Evolutionary conservation across 2,329 filamentous ascomycete species (phyloP).

Genomic region (Aspergillus chevalieri): DNA sequence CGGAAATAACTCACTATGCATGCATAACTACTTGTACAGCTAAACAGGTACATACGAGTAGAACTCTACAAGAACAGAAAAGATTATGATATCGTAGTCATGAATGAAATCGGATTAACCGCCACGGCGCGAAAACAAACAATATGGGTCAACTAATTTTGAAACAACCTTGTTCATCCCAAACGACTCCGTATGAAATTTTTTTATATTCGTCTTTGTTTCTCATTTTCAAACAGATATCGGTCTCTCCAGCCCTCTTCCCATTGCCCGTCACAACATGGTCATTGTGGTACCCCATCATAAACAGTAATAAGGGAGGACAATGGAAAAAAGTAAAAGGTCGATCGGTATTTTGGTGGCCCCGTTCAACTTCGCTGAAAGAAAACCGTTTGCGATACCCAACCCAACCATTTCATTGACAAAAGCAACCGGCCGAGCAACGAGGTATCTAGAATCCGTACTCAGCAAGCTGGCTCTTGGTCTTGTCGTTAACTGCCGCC

Average conservation of each 20-base stretch:
- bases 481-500: conserved; percentile 79
- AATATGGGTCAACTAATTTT: conserved; percentile 36
- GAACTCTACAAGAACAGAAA: background rate
- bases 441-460: conserved; percentile 73
- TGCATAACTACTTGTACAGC: too few relatives aligned
- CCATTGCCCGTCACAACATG: conserved; percentile 32
- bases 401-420: conserved; percentile 34
- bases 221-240: conserved; percentile 26
- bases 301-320: conserved; percentile 18
- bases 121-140: conserved; percentile 29
- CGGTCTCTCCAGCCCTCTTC: conserved; percentile 18
- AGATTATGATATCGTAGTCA: conserved; percentile 12
- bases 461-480: conserved; percentile 77
- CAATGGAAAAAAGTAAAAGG: conserved; percentile 30
- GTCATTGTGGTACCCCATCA: conserved; percentile 30
- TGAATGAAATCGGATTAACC: conserved; percentile 38
- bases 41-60: background rate
- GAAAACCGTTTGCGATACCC: conserved; percentile 33
- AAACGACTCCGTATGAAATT: conserved; percentile 28
- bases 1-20: background rate
- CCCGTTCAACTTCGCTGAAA: conserved; percentile 34
- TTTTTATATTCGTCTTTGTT: conserved; percentile 15
- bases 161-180: conserved; percentile 35
- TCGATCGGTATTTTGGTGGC: conserved; percentile 29
- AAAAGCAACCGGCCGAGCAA: conserved; percentile 36